Conservation (phyloP, 352 stramenopile genomes). For the Thalassiosira oceanica region DNA sequence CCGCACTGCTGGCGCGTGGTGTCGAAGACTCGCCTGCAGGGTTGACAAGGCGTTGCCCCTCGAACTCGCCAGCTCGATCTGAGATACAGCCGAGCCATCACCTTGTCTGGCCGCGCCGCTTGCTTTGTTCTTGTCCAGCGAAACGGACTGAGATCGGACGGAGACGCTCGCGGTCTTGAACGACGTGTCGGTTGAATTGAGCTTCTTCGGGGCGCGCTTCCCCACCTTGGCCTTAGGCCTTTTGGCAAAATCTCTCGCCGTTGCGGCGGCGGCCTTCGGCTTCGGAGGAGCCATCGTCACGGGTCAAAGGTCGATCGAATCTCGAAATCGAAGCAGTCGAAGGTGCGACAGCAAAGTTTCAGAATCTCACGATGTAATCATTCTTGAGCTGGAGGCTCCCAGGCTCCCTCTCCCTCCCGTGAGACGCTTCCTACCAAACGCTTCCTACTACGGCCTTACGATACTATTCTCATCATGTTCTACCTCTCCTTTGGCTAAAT, state of each 20-base stretch:
- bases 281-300: no score
- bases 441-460: no score
- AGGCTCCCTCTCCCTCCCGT: no score
- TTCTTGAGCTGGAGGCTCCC: no score
- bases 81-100: slow-evolving; percentile 8
- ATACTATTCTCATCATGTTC: no score
- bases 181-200: slow-evolving; percentile 74
- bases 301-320: no score
- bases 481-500: no score
- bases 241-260: slow-evolving; percentile 59
- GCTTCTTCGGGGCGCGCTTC: slow-evolving; percentile 59
- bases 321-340: no score
- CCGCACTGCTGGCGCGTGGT: slow-evolving; percentile 62
- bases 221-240: slow-evolving; percentile 78
- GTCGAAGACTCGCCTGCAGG: slow-evolving; percentile 52
- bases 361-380: no score
- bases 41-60: slow-evolving; percentile 61
- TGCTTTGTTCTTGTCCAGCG: slow-evolving; percentile 37
- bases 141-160: slow-evolving; percentile 35
- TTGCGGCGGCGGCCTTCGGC: neutral
- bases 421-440: no score
- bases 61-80: slow-evolving; percentile 47
- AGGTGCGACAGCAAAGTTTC: slow-evolving; percentile 29
- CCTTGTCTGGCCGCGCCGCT: no score
- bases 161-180: slow-evolving; percentile 64